Conservation (phyloP, 2,329 filamentous ascomycete genomes). For the Trichoderma sp. region DNA sequence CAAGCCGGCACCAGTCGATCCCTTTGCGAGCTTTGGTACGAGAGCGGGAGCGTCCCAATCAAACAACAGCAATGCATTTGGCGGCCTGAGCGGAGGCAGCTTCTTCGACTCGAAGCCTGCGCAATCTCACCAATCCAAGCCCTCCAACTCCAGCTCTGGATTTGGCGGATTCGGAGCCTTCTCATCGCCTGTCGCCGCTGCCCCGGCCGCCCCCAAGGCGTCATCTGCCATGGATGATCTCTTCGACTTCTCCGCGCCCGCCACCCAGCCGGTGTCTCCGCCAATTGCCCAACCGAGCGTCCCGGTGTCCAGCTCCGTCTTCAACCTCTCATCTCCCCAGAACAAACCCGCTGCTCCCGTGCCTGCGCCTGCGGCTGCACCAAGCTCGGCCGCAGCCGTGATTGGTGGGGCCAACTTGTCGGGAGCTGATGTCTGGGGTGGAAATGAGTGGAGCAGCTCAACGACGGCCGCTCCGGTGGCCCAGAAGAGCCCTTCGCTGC, state of each 20-base stretch:
- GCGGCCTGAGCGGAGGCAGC: conserved; percentile 67
- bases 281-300: conserved; percentile 42
- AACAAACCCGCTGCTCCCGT: conserved; percentile 47
- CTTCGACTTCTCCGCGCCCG: conserved; percentile 70
- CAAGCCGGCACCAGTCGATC: conserved; percentile 49
- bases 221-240: conserved; percentile 72
- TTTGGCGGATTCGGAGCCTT: conserved; percentile 70
- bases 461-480: conserved; percentile 41
- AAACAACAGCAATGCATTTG: conserved; percentile 46
- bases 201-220: conserved; percentile 39
- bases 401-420: conserved; percentile 45
- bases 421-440: conserved; percentile 77
- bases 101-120: conserved; percentile 80
- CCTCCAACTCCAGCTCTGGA: conserved; percentile 60
- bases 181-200: conserved; percentile 45
- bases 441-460: conserved; percentile 74
- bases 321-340: conserved; percentile 70
- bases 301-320: conserved; percentile 63
- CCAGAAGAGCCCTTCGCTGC: conserved; percentile 62
- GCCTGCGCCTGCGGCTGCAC: conserved; percentile 32
- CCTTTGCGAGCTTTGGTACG: conserved; percentile 62
- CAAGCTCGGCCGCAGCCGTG: conserved; percentile 37
- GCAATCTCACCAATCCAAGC: conserved; percentile 55
- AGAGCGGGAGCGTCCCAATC: conserved; percentile 35
- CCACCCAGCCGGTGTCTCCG: conserved; percentile 49